Conservation (phyloP, 495 filamentous ascomycete genomes). For the Daldinia bambusicola region DNA sequence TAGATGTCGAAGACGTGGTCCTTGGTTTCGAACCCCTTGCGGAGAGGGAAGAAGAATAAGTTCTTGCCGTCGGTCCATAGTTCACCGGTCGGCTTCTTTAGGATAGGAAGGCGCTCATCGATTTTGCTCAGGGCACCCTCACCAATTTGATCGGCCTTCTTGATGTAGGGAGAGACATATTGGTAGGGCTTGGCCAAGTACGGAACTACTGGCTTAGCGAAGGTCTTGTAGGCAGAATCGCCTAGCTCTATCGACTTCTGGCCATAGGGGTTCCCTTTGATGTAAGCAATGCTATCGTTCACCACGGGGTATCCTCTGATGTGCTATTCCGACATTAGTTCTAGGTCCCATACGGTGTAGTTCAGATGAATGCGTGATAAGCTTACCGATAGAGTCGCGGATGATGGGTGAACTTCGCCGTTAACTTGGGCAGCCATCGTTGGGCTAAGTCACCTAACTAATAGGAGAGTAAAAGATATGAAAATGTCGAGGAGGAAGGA, state of each 20-base stretch:
- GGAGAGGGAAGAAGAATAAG: slow-evolving; percentile 72
- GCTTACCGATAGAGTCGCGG: slow-evolving; percentile 74
- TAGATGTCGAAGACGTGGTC: slow-evolving; percentile 80
- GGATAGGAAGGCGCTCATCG: slow-evolving; percentile 81
- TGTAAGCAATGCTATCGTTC: slow-evolving; percentile 77
- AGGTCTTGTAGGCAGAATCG: slow-evolving; percentile 69
- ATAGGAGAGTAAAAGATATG: slow-evolving; percentile 17
- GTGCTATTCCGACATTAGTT: slow-evolving; percentile 65
- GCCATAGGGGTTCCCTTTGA: slow-evolving; percentile 83
- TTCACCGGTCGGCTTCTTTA: slow-evolving; percentile 87
- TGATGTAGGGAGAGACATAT: slow-evolving; percentile 83
- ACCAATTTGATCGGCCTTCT: slow-evolving; percentile 82
- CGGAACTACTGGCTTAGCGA: slow-evolving; percentile 76
- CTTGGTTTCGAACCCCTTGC: slow-evolving; percentile 73
- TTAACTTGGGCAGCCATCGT: slow-evolving; percentile 66
- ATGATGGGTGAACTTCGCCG: slow-evolving; percentile 70
- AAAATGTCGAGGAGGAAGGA: slow-evolving; percentile 7
- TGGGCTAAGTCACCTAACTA: neutral
- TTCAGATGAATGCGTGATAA: slow-evolving; percentile 22
- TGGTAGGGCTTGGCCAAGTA: slow-evolving; percentile 80
- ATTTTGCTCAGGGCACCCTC: slow-evolving; percentile 77
- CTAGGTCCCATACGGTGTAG: neutral
- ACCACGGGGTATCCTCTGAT: slow-evolving; percentile 86
- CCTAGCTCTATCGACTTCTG: slow-evolving; percentile 79
- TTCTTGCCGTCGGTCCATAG: slow-evolving; percentile 73